Evolutionary conservation across 2,329 filamentous ascomycete species (phyloP), one percentile per base, ranked within the genome.

Genomic region (Cladosporium sp.): DNA sequence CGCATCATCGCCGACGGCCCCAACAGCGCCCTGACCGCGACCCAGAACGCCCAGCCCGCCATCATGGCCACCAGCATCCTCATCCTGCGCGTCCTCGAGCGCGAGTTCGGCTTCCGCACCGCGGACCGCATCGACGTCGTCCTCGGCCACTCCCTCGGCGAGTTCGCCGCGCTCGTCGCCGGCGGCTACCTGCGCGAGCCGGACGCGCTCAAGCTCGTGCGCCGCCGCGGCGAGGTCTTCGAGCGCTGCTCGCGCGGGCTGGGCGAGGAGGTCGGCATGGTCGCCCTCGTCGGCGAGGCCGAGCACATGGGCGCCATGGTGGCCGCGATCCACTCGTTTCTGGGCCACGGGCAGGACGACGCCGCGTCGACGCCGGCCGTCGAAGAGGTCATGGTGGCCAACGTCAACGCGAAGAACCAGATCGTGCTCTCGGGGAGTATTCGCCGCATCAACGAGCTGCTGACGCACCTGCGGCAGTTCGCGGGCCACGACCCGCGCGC

Each of bases 1-100:
- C 76, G 78, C 22, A 78, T 92, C 54, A 95, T 96, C 61, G 83
- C 85, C 55, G 76, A 87, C 28, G 91, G 92, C 0, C 87, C 92
- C 1, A 88, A 87, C 61, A 83, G 82, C 52, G 73, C 78, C 48
- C 81, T 97, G 52, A 95, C 88, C 38, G 80, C 82, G 53, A 96
- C 92, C 4, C 82, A 87, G 59, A 91, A 95, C 67, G 87, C 92
- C 3, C 92, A 97, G 70, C 92, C 92, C 1, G 91, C 92, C 62
- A 95, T 96, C 70, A 95, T 97, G 89, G 89, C 90, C 11, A 93
- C 89, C 3, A 95, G 89, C 28, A 84, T 96, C 65, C 80, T 95
- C 54, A 95, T 96, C 65, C 78, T 96, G 51, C 85, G 88, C 52
- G 84, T 96, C 55, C 78, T 97, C 58, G 89, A 96, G 73, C 76